phyloP scores from a whole-genome alignment of 2,329 filamentous ascomycete species.

The Stylonectria norvegica region DNA sequence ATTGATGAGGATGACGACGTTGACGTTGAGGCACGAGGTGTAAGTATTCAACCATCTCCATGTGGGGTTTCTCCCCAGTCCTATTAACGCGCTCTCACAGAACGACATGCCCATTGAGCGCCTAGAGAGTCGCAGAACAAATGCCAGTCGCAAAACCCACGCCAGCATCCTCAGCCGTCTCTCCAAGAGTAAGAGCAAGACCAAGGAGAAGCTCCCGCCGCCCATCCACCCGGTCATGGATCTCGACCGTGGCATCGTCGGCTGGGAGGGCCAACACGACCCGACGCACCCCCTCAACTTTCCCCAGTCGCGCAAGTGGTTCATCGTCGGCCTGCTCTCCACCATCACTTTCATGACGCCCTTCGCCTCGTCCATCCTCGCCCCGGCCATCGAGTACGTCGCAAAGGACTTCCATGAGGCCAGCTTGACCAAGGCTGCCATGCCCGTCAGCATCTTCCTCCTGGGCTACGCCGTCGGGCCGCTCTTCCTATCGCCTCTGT shows the following conservation, averaged over 20 bases:
- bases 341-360: conserved; percentile 64
- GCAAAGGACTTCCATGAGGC: conserved; percentile 40
- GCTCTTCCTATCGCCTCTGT: conserved; percentile 54
- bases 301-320: conserved; percentile 53
- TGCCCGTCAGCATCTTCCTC: conserved; percentile 60
- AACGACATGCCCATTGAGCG: conserved; percentile 14
- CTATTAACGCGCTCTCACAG: conserved; percentile 7
- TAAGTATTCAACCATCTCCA: conserved; percentile 7
- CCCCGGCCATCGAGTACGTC: conserved; percentile 47
- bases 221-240: conserved; percentile 46
- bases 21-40: conserved; percentile 23
- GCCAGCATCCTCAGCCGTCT: conserved; percentile 24
- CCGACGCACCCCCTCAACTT: conserved; percentile 59
- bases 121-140: conserved; percentile 14
- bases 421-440: conserved; percentile 41
- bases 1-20: conserved; percentile 6
- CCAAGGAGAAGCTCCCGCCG: conserved; percentile 32
- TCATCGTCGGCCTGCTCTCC: conserved; percentile 52
- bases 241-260: conserved; percentile 52
- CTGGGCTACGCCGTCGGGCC: conserved; percentile 58
- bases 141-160: conserved; percentile 19
- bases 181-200: conserved; percentile 23
- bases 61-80: too few species aligned
- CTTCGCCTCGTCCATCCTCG: conserved; percentile 60
- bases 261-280: conserved; percentile 58